Evolutionary conservation across 2,329 filamentous ascomycete species (phyloP).

Genomic region (Diaporthe australafricana): DNA sequence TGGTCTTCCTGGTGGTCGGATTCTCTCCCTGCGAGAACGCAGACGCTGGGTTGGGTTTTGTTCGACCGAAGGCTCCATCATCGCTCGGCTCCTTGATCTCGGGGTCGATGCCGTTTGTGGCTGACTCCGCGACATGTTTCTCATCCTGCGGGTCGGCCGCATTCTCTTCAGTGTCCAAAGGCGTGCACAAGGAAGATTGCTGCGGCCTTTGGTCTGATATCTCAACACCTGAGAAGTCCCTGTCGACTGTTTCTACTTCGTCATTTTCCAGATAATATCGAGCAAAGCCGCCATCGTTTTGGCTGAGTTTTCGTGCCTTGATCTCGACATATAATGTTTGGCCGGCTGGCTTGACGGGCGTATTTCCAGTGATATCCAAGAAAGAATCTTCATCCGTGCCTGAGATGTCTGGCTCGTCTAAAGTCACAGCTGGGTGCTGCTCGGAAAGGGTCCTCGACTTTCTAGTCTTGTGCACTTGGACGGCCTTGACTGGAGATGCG

Average conservation of each 20-base stretch:
- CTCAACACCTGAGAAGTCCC: background rate
- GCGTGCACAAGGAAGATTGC: background rate
- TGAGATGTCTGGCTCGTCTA: background rate
- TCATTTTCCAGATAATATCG: background rate
- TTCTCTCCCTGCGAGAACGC: constrained; percentile 52
- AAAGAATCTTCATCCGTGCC: constrained; percentile 16
- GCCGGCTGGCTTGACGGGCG: background rate
- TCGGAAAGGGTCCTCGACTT: background rate
- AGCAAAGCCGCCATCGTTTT: background rate
- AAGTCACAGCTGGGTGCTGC: background rate
- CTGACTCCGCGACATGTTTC: background rate
- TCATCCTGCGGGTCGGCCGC: background rate
- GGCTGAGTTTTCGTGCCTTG: background rate
- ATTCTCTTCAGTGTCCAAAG: background rate
- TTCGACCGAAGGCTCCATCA: constrained; percentile 28
- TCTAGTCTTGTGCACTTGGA: background rate
- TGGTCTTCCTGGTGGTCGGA: constrained; percentile 35
- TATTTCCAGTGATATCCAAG: constrained; percentile 26
- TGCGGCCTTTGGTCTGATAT: background rate
- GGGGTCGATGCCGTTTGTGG: background rate
- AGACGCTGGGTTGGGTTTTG: constrained; percentile 42
- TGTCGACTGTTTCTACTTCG: background rate
- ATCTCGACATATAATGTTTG: constrained; percentile 34
- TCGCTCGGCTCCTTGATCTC: background rate
- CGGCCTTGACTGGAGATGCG: background rate